Evolutionary conservation across 164 flowering plant genomes (phyloP).

Genomic region (Berberis vulgaris): DNA sequence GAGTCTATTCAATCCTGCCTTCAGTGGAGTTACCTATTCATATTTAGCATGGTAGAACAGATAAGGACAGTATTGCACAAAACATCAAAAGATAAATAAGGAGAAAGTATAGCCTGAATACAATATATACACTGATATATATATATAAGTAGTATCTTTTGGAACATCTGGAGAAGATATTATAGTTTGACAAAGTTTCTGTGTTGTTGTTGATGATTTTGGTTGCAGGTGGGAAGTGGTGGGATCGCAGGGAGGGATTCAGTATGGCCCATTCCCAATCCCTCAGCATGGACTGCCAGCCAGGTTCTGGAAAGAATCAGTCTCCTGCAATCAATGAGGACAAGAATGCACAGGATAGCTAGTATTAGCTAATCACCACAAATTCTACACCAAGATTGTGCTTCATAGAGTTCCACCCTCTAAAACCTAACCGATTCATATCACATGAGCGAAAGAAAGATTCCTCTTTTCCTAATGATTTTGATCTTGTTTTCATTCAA

Average conservation of each 20-base stretch:
- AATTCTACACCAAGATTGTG: too few species aligned
- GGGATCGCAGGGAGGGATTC: conserved; percentile 43
- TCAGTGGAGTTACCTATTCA: too few species aligned
- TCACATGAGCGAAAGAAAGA: neutral
- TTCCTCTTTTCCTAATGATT: conserved; percentile 4
- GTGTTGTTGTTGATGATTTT: neutral
- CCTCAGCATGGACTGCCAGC: conserved; percentile 68
- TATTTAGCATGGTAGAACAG: too few species aligned
- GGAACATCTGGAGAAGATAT: neutral
- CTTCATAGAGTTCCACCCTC: neutral
- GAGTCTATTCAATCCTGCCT: too few species aligned
- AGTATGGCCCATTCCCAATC: conserved; percentile 70
- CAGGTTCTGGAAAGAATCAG: conserved; percentile 50
- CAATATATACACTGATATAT: too few species aligned
- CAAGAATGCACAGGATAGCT: conserved; percentile 1
- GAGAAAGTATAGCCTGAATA: too few species aligned
- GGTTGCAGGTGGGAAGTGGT: conserved; percentile 59
- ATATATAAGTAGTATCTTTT: too few species aligned
- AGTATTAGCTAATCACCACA: conserved; percentile 2
- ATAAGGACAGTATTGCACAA: too few species aligned
- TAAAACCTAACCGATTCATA: conserved; percentile 2
- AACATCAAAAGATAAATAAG: too few species aligned
- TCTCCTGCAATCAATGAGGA: neutral
- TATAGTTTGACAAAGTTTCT: too few species aligned
- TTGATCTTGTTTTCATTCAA: conserved; percentile 5